Conservation (phyloP, 192 early-diverging fungal species). For the Dispira simplex region DNA sequence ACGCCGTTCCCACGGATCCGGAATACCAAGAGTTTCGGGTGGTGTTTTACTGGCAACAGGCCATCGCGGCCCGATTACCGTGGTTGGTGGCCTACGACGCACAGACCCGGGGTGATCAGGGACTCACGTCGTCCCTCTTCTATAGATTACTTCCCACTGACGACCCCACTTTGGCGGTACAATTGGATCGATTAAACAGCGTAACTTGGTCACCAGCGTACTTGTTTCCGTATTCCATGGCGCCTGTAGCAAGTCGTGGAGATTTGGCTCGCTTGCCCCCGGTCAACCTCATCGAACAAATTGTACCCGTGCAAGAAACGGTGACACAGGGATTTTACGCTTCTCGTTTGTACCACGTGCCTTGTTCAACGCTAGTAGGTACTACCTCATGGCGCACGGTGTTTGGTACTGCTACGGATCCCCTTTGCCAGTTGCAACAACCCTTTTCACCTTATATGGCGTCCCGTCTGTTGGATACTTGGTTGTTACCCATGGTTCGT, state of each 20-base stretch:
- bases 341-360: neutral
- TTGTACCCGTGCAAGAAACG: neutral
- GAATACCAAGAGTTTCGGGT: constrained; percentile 1
- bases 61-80: neutral
- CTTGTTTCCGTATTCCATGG: neutral
- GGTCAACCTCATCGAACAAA: neutral
- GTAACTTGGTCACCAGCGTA: neutral
- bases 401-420: neutral
- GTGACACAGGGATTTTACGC: neutral
- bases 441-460: constrained; percentile 6
- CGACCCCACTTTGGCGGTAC: neutral
- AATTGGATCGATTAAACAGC: neutral
- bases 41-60: constrained; percentile 3
- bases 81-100: constrained; percentile 10
- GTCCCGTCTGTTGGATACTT: constrained; percentile 16
- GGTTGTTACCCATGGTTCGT: constrained; percentile 21
- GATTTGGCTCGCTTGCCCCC: too few relatives aligned
- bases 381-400: neutral
- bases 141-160: neutral
- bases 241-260: too few relatives aligned
- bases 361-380: neutral
- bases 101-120: neutral
- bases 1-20: neutral
- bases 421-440: too few relatives aligned
- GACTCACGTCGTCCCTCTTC: neutral